phyloP scores from a whole-genome alignment of 768 basidiomycete species.

The Daedaleopsis sinensis region DNA sequence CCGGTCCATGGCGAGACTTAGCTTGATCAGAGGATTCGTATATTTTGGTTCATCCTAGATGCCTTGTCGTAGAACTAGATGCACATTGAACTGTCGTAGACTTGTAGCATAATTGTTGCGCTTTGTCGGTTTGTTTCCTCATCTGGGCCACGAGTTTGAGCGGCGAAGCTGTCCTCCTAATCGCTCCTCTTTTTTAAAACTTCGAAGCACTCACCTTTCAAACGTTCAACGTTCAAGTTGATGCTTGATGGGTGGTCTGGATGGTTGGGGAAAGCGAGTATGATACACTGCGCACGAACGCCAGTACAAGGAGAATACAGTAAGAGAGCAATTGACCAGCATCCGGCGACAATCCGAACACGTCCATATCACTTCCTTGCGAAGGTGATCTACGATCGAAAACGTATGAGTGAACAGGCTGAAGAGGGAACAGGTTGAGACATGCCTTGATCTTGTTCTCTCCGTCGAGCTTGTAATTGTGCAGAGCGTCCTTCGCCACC shows the following conservation, averaged over 20 bases:
- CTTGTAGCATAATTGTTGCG: background rate
- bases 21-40: too few relatives aligned
- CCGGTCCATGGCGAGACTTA: constrained; percentile 20
- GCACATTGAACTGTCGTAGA: background rate
- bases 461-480: constrained; percentile 97
- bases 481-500: constrained; percentile 92
- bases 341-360: background rate
- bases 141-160: too few relatives aligned
- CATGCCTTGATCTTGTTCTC: constrained; percentile 97
- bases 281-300: constrained; percentile 16
- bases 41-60: background rate
- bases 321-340: background rate
- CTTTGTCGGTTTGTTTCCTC: too few relatives aligned
- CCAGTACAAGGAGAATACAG: constrained; percentile 16
- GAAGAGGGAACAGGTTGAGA: constrained; percentile 3
- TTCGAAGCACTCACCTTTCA: too few relatives aligned
- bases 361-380: constrained; percentile 30
- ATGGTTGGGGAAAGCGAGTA: background rate
- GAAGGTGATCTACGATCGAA: constrained; percentile 31
- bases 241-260: too few relatives aligned
- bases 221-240: too few relatives aligned
- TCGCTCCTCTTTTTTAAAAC: too few relatives aligned
- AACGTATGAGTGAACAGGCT: background rate
- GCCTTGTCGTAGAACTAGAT: background rate
- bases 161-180: too few relatives aligned